A percentile compares a stretch with the other conserved stretches of the same genome.
These are phyloP conservation scores for Solioccasus polychromus DNA, from an alignment of 768 basidiomycete genomes.

Conservation along the genomic window DNA sequence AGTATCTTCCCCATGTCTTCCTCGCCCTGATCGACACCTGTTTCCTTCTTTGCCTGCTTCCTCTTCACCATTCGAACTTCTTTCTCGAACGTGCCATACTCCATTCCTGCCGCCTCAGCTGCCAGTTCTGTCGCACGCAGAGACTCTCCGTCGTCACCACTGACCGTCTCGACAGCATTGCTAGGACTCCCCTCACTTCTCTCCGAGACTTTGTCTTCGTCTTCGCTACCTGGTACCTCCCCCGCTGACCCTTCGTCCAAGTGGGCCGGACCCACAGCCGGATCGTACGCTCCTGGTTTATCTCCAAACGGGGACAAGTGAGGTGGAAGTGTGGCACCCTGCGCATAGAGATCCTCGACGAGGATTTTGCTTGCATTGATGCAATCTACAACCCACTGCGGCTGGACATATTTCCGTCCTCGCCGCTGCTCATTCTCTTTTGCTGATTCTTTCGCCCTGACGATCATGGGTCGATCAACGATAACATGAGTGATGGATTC, in stretches of 20 bases:
- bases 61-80: constrained; percentile 62
- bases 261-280: constrained; percentile 37
- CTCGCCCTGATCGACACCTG: constrained; percentile 44
- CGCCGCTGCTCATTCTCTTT: constrained; percentile 60
- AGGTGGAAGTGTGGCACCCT: constrained; percentile 85
- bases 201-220: constrained; percentile 25
- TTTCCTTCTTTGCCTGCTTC: constrained; percentile 32
- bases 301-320: constrained; percentile 96
- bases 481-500: constrained; percentile 91
- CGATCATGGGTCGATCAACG: constrained; percentile 78
- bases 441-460: constrained; percentile 45
- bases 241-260: constrained; percentile 26
- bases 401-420: constrained; percentile 87
- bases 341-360: constrained; percentile 80
- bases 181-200: constrained; percentile 23
- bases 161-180: constrained; percentile 29
- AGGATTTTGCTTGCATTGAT: constrained; percentile 85
- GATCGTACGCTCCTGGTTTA: constrained; percentile 73
- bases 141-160: constrained; percentile 56
- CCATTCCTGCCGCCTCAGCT: constrained; percentile 85
- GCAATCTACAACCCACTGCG: constrained; percentile 97
- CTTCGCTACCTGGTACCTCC: constrained; percentile 29
- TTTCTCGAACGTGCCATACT: constrained; percentile 76
- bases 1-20: constrained; percentile 96
- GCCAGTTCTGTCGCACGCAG: constrained; percentile 86